phyloP scores from a whole-genome alignment of 2,329 filamentous ascomycete genomes.

The Beauveria medogensis region DNA sequence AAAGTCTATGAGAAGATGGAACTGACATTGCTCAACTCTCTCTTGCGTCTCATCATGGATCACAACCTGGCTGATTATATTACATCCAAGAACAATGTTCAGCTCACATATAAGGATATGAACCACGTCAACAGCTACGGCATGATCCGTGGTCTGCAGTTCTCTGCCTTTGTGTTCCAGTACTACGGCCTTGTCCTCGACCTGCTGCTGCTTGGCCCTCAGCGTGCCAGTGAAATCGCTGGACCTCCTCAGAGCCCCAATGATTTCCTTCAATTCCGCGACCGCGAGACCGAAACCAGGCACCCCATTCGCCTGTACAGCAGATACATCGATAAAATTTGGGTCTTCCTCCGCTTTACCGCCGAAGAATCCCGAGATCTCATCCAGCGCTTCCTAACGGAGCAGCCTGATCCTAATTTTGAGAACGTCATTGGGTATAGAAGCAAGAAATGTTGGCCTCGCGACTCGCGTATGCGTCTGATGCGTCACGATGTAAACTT shows the following conservation, averaged over 20 bases:
- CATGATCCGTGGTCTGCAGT: constrained; percentile 95
- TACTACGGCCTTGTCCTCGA: constrained; percentile 96
- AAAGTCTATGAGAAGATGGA: constrained; percentile 99
- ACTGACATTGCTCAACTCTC: constrained; percentile 85
- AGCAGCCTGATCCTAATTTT: constrained; percentile 97
- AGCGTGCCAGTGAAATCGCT: constrained; percentile 96
- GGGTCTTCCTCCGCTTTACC: constrained; percentile 91
- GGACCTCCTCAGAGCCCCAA: constrained; percentile 90
- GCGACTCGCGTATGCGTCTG: constrained; percentile 92
- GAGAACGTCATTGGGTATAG: constrained; percentile 98
- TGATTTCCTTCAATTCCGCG: constrained; percentile 94
- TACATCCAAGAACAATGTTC: constrained; percentile 98
- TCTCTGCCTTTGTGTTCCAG: constrained; percentile 98
- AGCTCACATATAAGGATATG: constrained; percentile 99
- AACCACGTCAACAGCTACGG: constrained; percentile 98
- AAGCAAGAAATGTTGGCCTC: constrained; percentile 99
- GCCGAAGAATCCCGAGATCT: constrained; percentile 92
- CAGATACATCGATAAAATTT: constrained; percentile 95
- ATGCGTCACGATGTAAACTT: constrained; percentile 99
- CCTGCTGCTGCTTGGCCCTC: constrained; percentile 80
- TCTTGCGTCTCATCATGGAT: constrained; percentile 95
- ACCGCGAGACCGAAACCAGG: constrained; percentile 81
- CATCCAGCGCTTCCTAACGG: constrained; percentile 94
- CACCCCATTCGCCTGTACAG: constrained; percentile 98
- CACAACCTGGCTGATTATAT: constrained; percentile 99